Evolutionary conservation across 2,329 filamentous ascomycete genomes (phyloP).

Genomic region (Daldinia eschscholtzii): DNA sequence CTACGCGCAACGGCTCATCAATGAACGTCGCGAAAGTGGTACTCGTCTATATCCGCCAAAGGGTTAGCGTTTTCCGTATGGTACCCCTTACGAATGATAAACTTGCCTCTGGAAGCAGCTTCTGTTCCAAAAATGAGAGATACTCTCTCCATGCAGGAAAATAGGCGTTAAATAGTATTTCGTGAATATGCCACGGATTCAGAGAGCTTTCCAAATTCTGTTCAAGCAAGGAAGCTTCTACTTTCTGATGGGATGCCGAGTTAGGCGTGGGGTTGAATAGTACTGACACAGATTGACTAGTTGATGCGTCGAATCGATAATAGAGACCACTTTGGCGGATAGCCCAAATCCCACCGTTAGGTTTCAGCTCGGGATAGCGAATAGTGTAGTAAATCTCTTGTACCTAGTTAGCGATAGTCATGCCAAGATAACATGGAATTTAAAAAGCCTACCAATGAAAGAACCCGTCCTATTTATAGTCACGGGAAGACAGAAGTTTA

Average conservation of each 20-base stretch:
- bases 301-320: constrained; percentile 45
- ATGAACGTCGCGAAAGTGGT: constrained; percentile 50
- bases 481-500: constrained; percentile 47
- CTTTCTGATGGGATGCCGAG: constrained; percentile 42
- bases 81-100: background rate
- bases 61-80: background rate
- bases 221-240: constrained; percentile 29
- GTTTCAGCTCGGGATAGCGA: constrained; percentile 50
- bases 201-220: background rate
- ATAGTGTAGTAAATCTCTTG: constrained; percentile 49
- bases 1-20: constrained; percentile 47
- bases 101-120: constrained; percentile 47
- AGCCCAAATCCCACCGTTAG: constrained; percentile 43
- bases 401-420: constrained; percentile 10
- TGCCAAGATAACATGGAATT: too few species aligned
- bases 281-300: constrained; percentile 43
- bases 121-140: constrained; percentile 43
- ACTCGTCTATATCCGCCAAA: constrained; percentile 40
- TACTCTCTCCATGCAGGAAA: constrained; percentile 48
- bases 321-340: constrained; percentile 50
- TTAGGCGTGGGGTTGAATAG: constrained; percentile 48
- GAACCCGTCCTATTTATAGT: constrained; percentile 37
- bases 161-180: constrained; percentile 45
- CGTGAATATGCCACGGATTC: constrained; percentile 43
- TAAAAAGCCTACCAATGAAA: constrained; percentile 41